Conservation (phyloP, 257 asterid genomes). For the Buddleja alternifolia region DNA sequence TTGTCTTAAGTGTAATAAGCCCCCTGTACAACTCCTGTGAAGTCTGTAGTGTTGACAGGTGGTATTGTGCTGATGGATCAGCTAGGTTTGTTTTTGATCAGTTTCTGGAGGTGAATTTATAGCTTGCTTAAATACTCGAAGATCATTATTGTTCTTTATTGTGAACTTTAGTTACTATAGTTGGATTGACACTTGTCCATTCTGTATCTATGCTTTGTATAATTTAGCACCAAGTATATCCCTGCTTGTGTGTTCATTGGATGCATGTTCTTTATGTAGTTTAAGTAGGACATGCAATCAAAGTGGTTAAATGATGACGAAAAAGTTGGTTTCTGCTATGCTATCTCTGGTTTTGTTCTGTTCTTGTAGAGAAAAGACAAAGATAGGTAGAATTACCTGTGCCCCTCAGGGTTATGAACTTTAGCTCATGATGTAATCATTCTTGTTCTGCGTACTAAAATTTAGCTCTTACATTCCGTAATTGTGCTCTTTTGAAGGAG, state of each 20-base stretch:
- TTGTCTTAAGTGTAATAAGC: slow-evolving; percentile 9
- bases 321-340: slow-evolving; percentile 1
- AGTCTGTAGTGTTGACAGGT: slow-evolving; percentile 20
- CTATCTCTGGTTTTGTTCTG: slow-evolving; percentile 18
- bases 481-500: slow-evolving; percentile 55
- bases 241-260: slow-evolving; percentile 6
- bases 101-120: slow-evolving; percentile 15
- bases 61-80: slow-evolving; percentile 9
- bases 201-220: slow-evolving; percentile 26
- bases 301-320: slow-evolving; percentile 13
- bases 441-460: slow-evolving; percentile 15
- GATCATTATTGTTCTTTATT: slow-evolving; percentile 23
- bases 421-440: slow-evolving; percentile 12
- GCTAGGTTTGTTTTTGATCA: slow-evolving; percentile 23
- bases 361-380: slow-evolving; percentile 18
- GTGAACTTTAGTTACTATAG: slow-evolving; percentile 26
- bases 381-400: slow-evolving; percentile 15
- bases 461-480: slow-evolving; percentile 37
- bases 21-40: slow-evolving; percentile 1
- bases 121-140: slow-evolving; percentile 23
- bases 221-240: slow-evolving; percentile 1
- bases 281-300: slow-evolving; percentile 13
- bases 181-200: slow-evolving; percentile 17
- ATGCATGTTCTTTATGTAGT: slow-evolving; percentile 13
- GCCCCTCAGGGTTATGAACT: slow-evolving; percentile 23